Evolutionary conservation across 768 basidiomycete genomes (phyloP).

Genomic region (Podaxis pistillaris): DNA sequence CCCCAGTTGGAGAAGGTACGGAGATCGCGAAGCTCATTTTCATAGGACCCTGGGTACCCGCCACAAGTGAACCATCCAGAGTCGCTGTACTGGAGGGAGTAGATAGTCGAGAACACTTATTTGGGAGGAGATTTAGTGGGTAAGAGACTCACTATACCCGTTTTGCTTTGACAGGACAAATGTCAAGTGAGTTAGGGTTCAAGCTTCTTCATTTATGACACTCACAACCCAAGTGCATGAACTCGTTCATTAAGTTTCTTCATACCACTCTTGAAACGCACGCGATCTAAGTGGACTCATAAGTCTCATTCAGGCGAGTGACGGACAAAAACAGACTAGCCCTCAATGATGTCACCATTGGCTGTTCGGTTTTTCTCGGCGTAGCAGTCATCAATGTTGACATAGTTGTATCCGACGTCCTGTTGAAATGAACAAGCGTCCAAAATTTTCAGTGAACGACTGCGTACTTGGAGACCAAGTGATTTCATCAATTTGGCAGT

Average conservation of each 20-base stretch:
- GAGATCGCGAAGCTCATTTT: slow-evolving; percentile 53
- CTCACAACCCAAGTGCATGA: slow-evolving; percentile 56
- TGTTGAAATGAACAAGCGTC: slow-evolving; percentile 19
- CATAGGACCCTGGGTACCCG: slow-evolving; percentile 62
- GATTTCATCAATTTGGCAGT: slow-evolving; percentile 49
- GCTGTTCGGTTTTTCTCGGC: slow-evolving; percentile 52
- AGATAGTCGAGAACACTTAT: neutral
- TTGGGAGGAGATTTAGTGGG: neutral
- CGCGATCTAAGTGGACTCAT: slow-evolving; percentile 33
- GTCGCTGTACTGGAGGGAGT: slow-evolving; percentile 51
- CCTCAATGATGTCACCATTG: slow-evolving; percentile 52
- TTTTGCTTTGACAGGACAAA: slow-evolving; percentile 39
- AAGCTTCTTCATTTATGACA: slow-evolving; percentile 54
- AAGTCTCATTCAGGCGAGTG: neutral
- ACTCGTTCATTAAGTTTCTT: slow-evolving; percentile 52
- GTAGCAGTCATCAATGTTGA: slow-evolving; percentile 68
- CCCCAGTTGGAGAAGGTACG: slow-evolving; percentile 45
- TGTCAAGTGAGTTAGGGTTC: slow-evolving; percentile 13
- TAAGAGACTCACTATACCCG: slow-evolving; percentile 51
- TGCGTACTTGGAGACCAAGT: slow-evolving; percentile 47
- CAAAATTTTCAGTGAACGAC: neutral
- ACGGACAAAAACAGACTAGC: slow-evolving; percentile 27
- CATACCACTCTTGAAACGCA: slow-evolving; percentile 58
- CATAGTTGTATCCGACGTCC: slow-evolving; percentile 56
- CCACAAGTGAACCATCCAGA: slow-evolving; percentile 69